Percentiles rank a stretch among this genome's conserved stretches.
Conservation (phyloP, 176 grass and related monocot genomes). For the Otatea glauca region DNA sequence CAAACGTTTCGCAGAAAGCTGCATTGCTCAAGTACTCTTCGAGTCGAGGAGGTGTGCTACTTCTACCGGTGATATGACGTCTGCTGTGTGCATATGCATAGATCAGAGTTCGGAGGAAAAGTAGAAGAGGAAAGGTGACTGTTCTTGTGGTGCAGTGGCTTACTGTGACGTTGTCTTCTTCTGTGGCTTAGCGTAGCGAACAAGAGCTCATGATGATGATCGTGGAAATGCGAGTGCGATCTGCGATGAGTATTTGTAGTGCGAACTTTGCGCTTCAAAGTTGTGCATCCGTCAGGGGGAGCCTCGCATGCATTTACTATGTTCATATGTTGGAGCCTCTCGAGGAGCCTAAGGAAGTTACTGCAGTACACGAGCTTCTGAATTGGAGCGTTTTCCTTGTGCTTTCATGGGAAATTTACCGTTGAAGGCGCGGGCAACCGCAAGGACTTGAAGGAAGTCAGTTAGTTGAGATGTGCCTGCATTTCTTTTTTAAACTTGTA, state of each 20-base stretch:
- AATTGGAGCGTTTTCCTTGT: constrained; percentile 14
- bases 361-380: background rate
- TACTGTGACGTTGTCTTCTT: too few relatives aligned
- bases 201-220: constrained; percentile 29
- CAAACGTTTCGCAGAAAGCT: constrained; percentile 9
- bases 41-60: too few relatives aligned
- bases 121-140: too few relatives aligned
- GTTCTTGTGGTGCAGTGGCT: too few relatives aligned
- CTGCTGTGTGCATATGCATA: background rate
- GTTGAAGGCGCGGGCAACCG: background rate
- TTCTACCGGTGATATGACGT: background rate
- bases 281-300: background rate
- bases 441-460: background rate
- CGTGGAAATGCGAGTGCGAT: constrained; percentile 16
- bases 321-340: constrained; percentile 38
- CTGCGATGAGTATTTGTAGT: constrained; percentile 1
- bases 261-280: too few relatives aligned
- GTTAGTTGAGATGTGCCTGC: too few relatives aligned
- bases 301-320: constrained; percentile 41
- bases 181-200: constrained; percentile 37
- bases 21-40: constrained; percentile 14
- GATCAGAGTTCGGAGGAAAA: background rate
- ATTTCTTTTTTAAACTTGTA: too few relatives aligned
- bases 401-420: background rate
- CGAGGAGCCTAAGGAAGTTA: background rate